These are phyloP conservation scores for Neohortaea acidophila DNA, from an alignment of 495 filamentous ascomycete genomes.

Conservation along the genomic window DNA sequence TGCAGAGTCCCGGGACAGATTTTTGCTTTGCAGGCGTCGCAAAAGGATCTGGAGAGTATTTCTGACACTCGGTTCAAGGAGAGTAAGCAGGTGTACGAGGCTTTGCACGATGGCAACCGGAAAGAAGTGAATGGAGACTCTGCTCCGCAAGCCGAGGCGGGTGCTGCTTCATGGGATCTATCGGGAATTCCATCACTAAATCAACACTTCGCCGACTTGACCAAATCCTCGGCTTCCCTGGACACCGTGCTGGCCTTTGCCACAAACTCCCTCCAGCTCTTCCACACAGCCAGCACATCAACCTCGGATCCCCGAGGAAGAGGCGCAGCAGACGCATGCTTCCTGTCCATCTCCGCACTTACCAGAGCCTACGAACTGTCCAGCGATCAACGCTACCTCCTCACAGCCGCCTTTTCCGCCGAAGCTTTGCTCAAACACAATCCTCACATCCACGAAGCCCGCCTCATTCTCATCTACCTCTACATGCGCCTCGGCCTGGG, in stretches of 20 bases:
- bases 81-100: constrained; percentile 16
- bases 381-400: constrained; percentile 1
- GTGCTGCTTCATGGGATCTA: neutral
- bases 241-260: constrained; percentile 5
- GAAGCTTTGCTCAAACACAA: constrained; percentile 9
- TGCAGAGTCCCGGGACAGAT: constrained; percentile 16
- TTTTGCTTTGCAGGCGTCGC: constrained; percentile 6
- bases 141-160: neutral
- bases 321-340: constrained; percentile 7
- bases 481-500: constrained; percentile 16
- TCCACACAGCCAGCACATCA: neutral
- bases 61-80: constrained; percentile 4
- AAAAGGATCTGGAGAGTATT: constrained; percentile 8
- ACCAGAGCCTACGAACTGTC: constrained; percentile 6
- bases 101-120: neutral
- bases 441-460: constrained; percentile 11
- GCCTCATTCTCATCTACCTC: constrained; percentile 13
- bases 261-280: constrained; percentile 9
- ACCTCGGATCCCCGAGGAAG: neutral
- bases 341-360: constrained; percentile 13
- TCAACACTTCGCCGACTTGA: neutral
- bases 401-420: constrained; percentile 10
- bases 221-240: neutral
- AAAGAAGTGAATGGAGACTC: neutral
- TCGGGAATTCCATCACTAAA: constrained; percentile 4